Base-by-base conservation (phyloP, 2,329 filamentous ascomycete species). In the Diaporthe citrichinensis region DNA sequence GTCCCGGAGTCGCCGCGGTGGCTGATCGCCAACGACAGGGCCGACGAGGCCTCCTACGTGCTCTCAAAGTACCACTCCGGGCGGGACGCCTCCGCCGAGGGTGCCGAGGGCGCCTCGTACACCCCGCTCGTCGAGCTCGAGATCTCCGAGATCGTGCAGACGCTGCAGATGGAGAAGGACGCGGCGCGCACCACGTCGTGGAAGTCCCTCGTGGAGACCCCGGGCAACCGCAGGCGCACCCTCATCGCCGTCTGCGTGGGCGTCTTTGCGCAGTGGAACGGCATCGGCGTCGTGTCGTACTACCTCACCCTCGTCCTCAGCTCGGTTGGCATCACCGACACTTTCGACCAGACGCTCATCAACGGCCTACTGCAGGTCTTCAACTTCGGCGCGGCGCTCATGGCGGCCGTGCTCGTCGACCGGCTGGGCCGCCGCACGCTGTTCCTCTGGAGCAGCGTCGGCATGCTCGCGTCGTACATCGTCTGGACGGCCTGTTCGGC, bases 1-100 rank as follows among this genome's bases (percentile, higher is more conserved):
- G 78, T 89, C 8, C 89, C 90, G 0, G 90, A 91, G 79, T 87
- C 85, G 3, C 90, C 89, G 0, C 84, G 89, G 62, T 90, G 72
- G 85, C 87, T 79, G 75, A 84, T 86, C n/a, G 80, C 81, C 41
- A 86, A 88, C 62, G 88, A 87, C 59, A 84, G 87, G 31, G 84
- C 86, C 71, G 85, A 88, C 2, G 87, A 90, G 75, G 90, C 90
- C 5, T 81, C 85, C 3, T 77, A 81, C 0, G 86, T 90, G 1
- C 84, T 92, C 5, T 83, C 84, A 41, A 84, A 88, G 73, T 86
- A 86, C 74, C 90, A 91, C 76, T 87, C 85, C 25, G 85, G 86
- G 10, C n/a, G 34, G 23, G 49, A 36, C 15, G 14, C 31, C 41
- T 51, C 25, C 7, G 31, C 36, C 12, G 39, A 31, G 17, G 61